Base-by-base conservation (phyloP, 495 filamentous ascomycete species). In the Apodospora peruviana region DNA sequence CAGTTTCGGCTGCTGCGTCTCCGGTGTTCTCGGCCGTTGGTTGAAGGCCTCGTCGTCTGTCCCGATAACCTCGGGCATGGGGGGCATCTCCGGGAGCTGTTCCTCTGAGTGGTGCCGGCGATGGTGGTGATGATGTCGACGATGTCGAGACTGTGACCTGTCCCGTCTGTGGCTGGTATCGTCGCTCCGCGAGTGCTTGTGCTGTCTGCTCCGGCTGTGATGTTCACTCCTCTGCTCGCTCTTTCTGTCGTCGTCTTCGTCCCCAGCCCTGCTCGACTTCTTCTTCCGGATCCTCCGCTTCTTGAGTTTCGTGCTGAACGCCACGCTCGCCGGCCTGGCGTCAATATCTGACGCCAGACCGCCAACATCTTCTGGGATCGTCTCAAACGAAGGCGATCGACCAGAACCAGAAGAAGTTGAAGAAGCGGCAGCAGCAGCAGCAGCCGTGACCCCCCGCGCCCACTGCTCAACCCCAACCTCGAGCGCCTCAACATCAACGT, bases 371-470 rank as follows among this genome's bases (percentile, higher is more conserved):
- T 61, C 61, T 4, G 54, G 50, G 16, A 47, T 53, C 47, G 44
- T 60, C 53, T 16, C 46, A n/a, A n/a, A n/a, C n/a, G n/a, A n/a
- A n/a, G n/a, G n/a, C n/a, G n/a, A n/a, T n/a, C n/a, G n/a, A n/a
- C n/a, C n/a, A n/a, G n/a, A n/a, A n/a, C n/a, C n/a, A n/a, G n/a
- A n/a, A n/a, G n/a, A n/a, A n/a, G n/a, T n/a, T n/a, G n/a, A n/a
- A n/a, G n/a, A n/a, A 11, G 51, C 25, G 16, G 36, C 19, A 5
- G 40, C 5, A 3, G 48, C 48, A 2, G 68, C 47, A 59, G 65
- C 52, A 60, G 67, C 65, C 69, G 76, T 76, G 67, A 84, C 47
- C 51, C 62, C 47, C 71, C 73, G 52, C 40, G 76, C 45, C 78
- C 79, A 59, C 70, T 77, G 50, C 75, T 75, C 46, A 4, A 66